phyloP scores from a whole-genome alignment of 345 rosid genomes.

The Pugionium dolabratum region DNA sequence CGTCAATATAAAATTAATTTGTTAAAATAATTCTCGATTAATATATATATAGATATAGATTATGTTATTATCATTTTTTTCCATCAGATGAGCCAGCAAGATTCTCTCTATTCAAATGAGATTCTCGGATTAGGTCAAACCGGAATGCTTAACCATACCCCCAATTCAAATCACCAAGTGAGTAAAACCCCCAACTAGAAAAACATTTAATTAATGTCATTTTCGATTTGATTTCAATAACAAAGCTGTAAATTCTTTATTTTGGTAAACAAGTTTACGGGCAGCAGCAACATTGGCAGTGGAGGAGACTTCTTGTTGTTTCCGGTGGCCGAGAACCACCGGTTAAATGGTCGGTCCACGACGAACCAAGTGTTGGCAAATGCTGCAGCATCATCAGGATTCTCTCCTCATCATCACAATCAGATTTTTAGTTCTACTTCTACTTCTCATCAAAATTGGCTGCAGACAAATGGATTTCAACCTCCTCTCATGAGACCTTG shows the following conservation, averaged over 20 bases:
- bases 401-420: slow-evolving; percentile 64
- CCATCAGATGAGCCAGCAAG: slow-evolving; percentile 35
- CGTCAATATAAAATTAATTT: no score
- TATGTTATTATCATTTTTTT: no score
- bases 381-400: slow-evolving; percentile 99
- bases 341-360: slow-evolving; percentile 43
- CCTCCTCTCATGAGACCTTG: slow-evolving; percentile 44
- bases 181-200: not conserved
- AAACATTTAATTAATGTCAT: no score
- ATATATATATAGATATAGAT: no score
- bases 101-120: slow-evolving; percentile 29
- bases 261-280: slow-evolving; percentile 40
- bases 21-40: no score
- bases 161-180: slow-evolving; percentile 38
- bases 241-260: not conserved
- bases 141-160: slow-evolving; percentile 36
- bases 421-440: slow-evolving; percentile 37
- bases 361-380: slow-evolving; percentile 55
- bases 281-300: slow-evolving; percentile 62
- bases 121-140: slow-evolving; percentile 40
- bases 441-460: slow-evolving; percentile 43
- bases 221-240: not conserved
- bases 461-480: slow-evolving; percentile 42
- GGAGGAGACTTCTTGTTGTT: slow-evolving; percentile 69
- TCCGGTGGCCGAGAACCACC: slow-evolving; percentile 44